Evolutionary conservation across 225 moss, liverwort and hornwort genomes (phyloP).

Genomic region (Sphagnum contortum): DNA sequence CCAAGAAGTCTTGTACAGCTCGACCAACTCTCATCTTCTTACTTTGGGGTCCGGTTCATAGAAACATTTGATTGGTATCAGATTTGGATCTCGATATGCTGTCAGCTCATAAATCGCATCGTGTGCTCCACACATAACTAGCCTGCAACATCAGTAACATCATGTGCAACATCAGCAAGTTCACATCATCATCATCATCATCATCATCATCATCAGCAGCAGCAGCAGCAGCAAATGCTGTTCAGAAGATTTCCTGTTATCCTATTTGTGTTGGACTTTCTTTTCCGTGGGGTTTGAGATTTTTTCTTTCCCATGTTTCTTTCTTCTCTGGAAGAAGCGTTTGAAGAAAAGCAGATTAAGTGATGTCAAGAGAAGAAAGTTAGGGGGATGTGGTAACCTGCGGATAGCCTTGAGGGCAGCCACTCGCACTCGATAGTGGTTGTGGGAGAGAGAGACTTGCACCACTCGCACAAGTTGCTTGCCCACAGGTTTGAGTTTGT

Average conservation of each 20-base stretch:
- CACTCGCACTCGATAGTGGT: slow-evolving; percentile 67
- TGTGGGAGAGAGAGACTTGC: slow-evolving; percentile 60
- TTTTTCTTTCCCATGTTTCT: too few relatives aligned
- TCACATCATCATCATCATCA: neutral
- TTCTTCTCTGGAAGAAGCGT: too few relatives aligned
- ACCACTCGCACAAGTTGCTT: slow-evolving; percentile 69
- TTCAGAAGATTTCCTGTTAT: too few relatives aligned
- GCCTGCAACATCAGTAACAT: slow-evolving; percentile 37
- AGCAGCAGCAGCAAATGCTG: neutral
- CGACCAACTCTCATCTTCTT: neutral
- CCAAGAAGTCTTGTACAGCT: too few relatives aligned
- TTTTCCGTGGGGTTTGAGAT: too few relatives aligned
- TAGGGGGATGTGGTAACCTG: slow-evolving; percentile 24
- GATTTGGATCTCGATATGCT: slow-evolving; percentile 88
- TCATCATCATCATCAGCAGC: neutral
- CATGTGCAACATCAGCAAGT: too few relatives aligned
- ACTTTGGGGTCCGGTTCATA: slow-evolving; percentile 80
- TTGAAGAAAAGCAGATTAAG: too few relatives aligned
- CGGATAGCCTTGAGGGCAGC: slow-evolving; percentile 72
- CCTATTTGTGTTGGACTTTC: too few relatives aligned
- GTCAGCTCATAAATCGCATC: slow-evolving; percentile 86
- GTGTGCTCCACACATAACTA: slow-evolving; percentile 89
- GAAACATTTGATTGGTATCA: slow-evolving; percentile 74
- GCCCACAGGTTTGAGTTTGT: slow-evolving; percentile 74
- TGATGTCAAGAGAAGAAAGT: too few relatives aligned